Evolutionary conservation across 345 rosid species (phyloP).

Genomic region (Rhodamnia argentea): DNA sequence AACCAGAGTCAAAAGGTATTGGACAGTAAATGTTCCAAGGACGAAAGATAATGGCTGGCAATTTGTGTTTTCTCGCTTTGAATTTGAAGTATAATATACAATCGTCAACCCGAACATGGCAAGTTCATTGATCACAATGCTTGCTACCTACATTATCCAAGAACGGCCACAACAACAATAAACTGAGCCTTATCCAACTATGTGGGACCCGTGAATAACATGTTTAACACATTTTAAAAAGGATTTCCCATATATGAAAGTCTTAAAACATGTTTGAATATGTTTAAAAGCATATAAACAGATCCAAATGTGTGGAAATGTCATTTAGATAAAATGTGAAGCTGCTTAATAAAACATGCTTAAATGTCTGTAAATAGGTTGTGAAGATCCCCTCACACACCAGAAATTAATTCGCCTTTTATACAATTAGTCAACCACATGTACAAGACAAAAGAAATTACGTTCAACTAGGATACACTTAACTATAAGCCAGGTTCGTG

Average conservation of each 20-base stretch:
- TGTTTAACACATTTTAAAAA: neutral
- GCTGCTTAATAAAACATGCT: neutral
- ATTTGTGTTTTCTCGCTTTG: neutral
- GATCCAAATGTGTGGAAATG: neutral
- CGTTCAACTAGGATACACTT: neutral
- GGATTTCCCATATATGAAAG: neutral
- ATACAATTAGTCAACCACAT: neutral
- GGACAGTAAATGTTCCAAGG: neutral
- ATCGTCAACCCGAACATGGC: neutral
- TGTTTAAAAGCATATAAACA: neutral
- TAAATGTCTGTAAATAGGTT: neutral
- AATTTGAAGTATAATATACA: neutral
- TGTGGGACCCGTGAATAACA: neutral
- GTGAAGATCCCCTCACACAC: neutral
- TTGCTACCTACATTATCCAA: neutral
- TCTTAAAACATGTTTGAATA: neutral
- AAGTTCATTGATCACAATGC: neutral
- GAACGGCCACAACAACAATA: neutral
- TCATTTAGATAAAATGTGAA: neutral
- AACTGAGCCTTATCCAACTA: neutral
- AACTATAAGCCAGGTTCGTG: neutral
- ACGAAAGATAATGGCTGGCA: no score
- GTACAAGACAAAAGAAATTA: neutral
- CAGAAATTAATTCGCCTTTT: neutral
- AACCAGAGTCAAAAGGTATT: neutral